Evolutionary conservation across 1,284 basidiomycete genomes (phyloP), one percentile per base, ranked within the genome.

Genomic region (Wallemia ichthyophaga): DNA sequence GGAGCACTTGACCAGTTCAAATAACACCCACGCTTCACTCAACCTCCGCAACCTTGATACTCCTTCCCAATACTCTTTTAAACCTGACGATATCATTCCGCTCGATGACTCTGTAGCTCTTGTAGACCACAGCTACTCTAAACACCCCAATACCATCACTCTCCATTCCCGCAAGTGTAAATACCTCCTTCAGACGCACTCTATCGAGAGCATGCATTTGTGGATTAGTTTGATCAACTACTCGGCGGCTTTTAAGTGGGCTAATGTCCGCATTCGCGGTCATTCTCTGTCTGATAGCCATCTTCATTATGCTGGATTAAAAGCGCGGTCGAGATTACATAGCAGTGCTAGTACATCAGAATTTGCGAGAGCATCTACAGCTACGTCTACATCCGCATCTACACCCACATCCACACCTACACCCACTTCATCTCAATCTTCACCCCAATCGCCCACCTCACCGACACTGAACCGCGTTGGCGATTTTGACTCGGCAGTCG

Each of bases 401-500:
- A n/a, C n/a, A n/a, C n/a, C n/a, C n/a, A n/a, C n/a, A n/a, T n/a
- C n/a, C n/a, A n/a, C n/a, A n/a, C n/a, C n/a, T n/a, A n/a, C n/a
- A n/a, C n/a, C n/a, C n/a, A n/a, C n/a, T n/a, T n/a, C n/a, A n/a
- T n/a, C n/a, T n/a, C n/a, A n/a, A n/a, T n/a, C n/a, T n/a, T n/a
- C n/a, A n/a, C n/a, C n/a, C n/a, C n/a, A n/a, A n/a, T n/a, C n/a
- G n/a, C n/a, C 13, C 37, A 11, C 37, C 7, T 48, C 37, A 48
- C 37, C 37, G 9, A 17, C 37, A 5, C n/a, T 48, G 5, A 48
- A 48, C n/a, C 7, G 37, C 7, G 37, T 48, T 21, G 5, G 13
- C 13, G 37, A 48, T 21, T 48, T 48, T 19, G 58, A 28, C 59
- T 54, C 5, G 17, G 59, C 25, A 59, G 37, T 27, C 57, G 57